Conservation (phyloP, 192 early-diverging fungal species). For the Coemansia sp. region DNA sequence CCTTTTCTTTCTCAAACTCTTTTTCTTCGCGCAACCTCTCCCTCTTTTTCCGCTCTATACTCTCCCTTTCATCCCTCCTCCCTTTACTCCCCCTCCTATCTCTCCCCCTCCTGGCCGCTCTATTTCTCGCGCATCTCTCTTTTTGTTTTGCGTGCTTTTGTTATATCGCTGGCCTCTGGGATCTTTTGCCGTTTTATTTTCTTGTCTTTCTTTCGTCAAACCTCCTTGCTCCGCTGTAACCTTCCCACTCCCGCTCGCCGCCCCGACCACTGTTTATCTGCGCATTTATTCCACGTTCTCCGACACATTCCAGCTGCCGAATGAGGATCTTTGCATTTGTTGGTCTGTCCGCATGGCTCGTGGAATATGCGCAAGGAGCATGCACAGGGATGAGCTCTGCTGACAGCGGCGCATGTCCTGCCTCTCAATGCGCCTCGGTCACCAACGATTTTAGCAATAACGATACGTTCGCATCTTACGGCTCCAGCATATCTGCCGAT, state of each 20-base stretch:
- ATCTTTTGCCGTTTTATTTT: background rate
- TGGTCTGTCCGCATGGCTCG: conserved; percentile 21
- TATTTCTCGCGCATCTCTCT: conserved; percentile 1
- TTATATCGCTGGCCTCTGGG: background rate
- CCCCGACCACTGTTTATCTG: background rate
- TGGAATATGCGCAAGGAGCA: conserved; percentile 51
- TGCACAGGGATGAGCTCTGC: conserved; percentile 49
- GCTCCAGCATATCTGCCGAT: conserved; percentile 8
- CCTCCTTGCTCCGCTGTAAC: background rate
- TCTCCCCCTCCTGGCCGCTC: background rate
- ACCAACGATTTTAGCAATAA: conserved; percentile 20
- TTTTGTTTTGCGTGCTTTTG: background rate
- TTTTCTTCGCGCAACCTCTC: conserved; percentile 7
- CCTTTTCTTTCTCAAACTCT: conserved; percentile 9
- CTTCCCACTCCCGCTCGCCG: background rate
- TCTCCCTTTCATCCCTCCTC: conserved; percentile 12
- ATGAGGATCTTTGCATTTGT: conserved; percentile 29
- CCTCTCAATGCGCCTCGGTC: conserved; percentile 19
- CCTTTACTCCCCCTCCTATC: background rate
- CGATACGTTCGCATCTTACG: conserved; percentile 5
- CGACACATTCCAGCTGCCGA: background rate
- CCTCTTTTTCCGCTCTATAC: conserved; percentile 5
- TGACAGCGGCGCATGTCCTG: conserved; percentile 37
- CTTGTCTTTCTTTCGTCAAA: background rate
- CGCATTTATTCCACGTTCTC: background rate